Conservation (phyloP, 176 grass and related monocot species). For the Phoenix roebelenii region DNA sequence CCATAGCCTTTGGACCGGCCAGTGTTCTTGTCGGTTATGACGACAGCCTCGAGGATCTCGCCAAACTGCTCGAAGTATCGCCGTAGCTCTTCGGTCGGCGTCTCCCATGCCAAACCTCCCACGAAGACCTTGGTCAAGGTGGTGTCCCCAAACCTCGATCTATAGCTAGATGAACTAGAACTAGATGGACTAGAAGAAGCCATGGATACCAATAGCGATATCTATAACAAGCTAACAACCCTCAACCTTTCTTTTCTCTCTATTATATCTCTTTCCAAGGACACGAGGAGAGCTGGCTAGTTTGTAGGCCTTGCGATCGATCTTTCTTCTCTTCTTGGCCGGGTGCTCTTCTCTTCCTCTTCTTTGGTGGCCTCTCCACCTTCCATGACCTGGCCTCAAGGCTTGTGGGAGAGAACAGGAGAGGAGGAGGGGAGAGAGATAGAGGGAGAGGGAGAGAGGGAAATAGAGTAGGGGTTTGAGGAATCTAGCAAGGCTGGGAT, state of each 20-base stretch:
- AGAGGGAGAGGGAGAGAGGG: slow-evolving; percentile 7
- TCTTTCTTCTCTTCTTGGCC: slow-evolving; percentile 18
- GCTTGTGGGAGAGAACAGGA: background rate
- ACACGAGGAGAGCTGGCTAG: background rate
- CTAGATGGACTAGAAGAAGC: slow-evolving; percentile 13
- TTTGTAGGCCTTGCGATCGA: background rate
- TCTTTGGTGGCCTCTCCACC: slow-evolving; percentile 23
- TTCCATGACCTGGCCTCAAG: slow-evolving; percentile 4
- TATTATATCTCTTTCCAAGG: background rate
- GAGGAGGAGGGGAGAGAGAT: background rate
- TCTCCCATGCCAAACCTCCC: slow-evolving; percentile 92
- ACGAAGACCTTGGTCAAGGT: slow-evolving; percentile 96
- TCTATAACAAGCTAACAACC: background rate
- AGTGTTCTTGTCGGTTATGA: slow-evolving; percentile 75
- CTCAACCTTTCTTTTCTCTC: background rate
- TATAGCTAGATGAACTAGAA: slow-evolving; percentile 12
- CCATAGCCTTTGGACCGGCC: slow-evolving; percentile 93
- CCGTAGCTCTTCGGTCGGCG: slow-evolving; percentile 55
- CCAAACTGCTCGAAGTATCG: slow-evolving; percentile 70
- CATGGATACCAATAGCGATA: background rate
- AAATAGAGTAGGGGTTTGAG: slow-evolving; percentile 18
- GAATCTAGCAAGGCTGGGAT: slow-evolving; percentile 12
- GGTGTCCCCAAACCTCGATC: slow-evolving; percentile 86
- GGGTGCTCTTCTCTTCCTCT: slow-evolving; percentile 20
- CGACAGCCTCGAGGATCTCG: slow-evolving; percentile 91